phyloP scores from a whole-genome alignment of 768 basidiomycete species.

The Kwoniella sp. region DNA sequence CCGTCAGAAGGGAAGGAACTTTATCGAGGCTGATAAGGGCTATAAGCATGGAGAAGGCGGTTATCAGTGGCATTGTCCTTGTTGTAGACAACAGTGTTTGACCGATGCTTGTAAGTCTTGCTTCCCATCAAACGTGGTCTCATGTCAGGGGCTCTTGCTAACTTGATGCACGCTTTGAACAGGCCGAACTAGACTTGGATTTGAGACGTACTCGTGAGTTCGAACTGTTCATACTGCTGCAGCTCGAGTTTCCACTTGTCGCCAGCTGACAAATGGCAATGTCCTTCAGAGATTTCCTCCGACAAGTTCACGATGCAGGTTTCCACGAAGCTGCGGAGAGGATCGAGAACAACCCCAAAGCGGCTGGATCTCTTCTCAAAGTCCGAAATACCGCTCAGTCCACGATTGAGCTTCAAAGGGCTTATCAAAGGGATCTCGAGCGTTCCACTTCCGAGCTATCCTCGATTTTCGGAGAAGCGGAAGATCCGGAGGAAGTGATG shows the following conservation, averaged over 20 bases:
- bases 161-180: background rate
- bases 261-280: too few species aligned
- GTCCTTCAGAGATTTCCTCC: background rate
- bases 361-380: background rate
- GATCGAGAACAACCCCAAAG: background rate
- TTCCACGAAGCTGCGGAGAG: background rate
- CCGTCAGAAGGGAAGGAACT: background rate
- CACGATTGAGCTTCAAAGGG: background rate
- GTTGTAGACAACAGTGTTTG: conserved; percentile 7
- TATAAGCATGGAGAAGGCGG: background rate
- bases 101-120: conserved; percentile 1
- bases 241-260: too few species aligned
- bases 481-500: background rate
- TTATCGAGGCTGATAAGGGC: background rate
- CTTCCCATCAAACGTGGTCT: background rate
- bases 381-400: background rate
- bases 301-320: background rate
- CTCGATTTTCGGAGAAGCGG: background rate
- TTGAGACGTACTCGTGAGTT: conserved; percentile 7
- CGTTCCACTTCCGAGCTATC: background rate
- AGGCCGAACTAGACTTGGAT: conserved; percentile 4
- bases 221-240: too few species aligned
- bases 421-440: background rate
- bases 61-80: conserved; percentile 15
- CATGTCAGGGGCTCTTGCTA: background rate